phyloP scores from a whole-genome alignment of 1,139 yeast species.

The Candida sanyaensis region DNA sequence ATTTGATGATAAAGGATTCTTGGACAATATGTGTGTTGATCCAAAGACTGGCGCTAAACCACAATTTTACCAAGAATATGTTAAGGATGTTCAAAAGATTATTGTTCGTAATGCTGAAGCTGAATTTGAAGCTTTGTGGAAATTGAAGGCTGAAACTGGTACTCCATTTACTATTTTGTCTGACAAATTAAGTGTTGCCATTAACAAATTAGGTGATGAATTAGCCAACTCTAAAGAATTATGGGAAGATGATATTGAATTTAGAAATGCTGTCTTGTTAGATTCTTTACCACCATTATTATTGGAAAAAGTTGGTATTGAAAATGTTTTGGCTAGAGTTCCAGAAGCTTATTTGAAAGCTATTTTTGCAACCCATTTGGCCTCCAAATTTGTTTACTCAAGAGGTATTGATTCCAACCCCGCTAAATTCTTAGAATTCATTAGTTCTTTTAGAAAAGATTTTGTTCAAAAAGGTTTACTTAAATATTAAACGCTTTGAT shows the following conservation, averaged over 20 bases:
- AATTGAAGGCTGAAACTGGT: slow-evolving; percentile 66
- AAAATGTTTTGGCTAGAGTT: slow-evolving; percentile 68
- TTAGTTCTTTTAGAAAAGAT: slow-evolving; percentile 47
- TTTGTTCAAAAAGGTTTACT: slow-evolving; percentile 34
- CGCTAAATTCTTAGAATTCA: slow-evolving; percentile 78
- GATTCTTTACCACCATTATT: slow-evolving; percentile 81
- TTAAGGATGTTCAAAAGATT: slow-evolving; percentile 75
- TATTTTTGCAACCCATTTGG: slow-evolving; percentile 85
- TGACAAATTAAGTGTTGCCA: slow-evolving; percentile 81
- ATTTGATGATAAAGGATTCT: slow-evolving; percentile 82
- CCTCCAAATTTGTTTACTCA: slow-evolving; percentile 86
- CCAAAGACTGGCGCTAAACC: slow-evolving; percentile 57
- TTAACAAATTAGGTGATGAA: slow-evolving; percentile 88
- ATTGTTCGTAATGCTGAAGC: slow-evolving; percentile 76
- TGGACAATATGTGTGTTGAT: slow-evolving; percentile 72
- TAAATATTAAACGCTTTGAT: slow-evolving; percentile 10
- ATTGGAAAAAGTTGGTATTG: slow-evolving; percentile 74
- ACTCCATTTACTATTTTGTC: slow-evolving; percentile 77
- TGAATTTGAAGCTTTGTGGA: slow-evolving; percentile 90
- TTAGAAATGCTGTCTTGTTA: slow-evolving; percentile 74
- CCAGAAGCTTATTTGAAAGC: slow-evolving; percentile 90
- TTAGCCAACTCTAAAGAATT: slow-evolving; percentile 77
- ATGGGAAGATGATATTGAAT: slow-evolving; percentile 78
- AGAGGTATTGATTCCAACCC: slow-evolving; percentile 84
- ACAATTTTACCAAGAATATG: slow-evolving; percentile 77